Evolutionary conservation across 805 yeast genomes (phyloP).

Genomic region (Jamesozyma rosinii): DNA sequence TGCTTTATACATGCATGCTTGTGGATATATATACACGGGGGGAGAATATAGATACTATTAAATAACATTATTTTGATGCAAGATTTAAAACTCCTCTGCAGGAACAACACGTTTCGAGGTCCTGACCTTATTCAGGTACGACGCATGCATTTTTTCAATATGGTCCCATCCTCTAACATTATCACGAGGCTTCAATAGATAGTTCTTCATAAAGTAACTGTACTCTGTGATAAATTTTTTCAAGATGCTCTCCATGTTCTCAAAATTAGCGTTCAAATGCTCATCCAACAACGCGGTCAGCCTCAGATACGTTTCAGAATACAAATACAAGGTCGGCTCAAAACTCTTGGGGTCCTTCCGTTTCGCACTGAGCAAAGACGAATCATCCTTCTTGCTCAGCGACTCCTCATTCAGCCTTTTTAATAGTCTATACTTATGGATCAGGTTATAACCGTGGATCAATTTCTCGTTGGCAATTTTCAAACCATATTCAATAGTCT

Average conservation of each 20-base stretch:
- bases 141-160: conserved; percentile 13
- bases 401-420: conserved; percentile 9
- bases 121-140: conserved; percentile 16
- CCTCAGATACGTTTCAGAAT: conserved; percentile 13
- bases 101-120: conserved; percentile 4
- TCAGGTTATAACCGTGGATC: conserved; percentile 33
- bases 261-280: conserved; percentile 15
- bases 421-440: conserved; percentile 20
- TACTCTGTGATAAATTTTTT: conserved; percentile 17
- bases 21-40: conserved; percentile 1
- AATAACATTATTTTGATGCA: neutral
- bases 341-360: conserved; percentile 12
- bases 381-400: conserved; percentile 8
- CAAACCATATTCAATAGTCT: conserved; percentile 28
- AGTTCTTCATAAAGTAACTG: conserved; percentile 29
- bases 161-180: conserved; percentile 18
- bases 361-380: conserved; percentile 20
- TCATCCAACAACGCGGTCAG: conserved; percentile 16
- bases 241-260: conserved; percentile 11
- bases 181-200: conserved; percentile 20
- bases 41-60: neutral
- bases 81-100: conserved; percentile 1
- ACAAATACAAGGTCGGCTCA: conserved; percentile 24
- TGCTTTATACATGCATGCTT: neutral
- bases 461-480: conserved; percentile 25